phyloP scores from a whole-genome alignment of 352 stramenopile genomes.

The Achlya hypogyna region DNA sequence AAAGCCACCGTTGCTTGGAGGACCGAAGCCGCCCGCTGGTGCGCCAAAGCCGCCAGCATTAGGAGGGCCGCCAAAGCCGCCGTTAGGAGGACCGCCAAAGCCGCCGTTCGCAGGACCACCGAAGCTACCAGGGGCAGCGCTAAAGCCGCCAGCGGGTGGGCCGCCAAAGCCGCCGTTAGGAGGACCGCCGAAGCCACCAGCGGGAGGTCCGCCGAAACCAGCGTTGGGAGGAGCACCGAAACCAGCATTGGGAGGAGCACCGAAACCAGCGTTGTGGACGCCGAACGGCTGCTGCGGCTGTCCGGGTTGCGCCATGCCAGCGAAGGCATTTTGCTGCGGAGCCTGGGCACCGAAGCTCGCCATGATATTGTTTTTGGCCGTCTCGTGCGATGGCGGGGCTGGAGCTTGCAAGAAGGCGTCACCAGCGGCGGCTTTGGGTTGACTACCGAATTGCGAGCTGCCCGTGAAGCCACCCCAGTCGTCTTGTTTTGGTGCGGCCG shows the following conservation, averaged over 20 bases:
- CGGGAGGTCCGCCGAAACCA: slow-evolving; percentile 1
- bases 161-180: background rate
- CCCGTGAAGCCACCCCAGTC: slow-evolving; percentile 67
- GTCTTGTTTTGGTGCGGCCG: slow-evolving; percentile 37
- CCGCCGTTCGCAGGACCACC: background rate
- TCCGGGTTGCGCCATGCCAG: background rate
- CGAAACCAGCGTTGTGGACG: background rate
- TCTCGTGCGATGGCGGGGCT: slow-evolving; percentile 39
- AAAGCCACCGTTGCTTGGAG: background rate
- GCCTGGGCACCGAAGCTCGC: slow-evolving; percentile 52
- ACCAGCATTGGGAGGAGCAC: background rate
- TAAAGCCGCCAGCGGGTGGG: background rate
- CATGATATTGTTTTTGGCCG: slow-evolving; percentile 83
- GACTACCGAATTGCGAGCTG: slow-evolving; percentile 31
- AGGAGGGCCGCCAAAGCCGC: background rate
- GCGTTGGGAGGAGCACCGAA: background rate
- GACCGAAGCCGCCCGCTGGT: background rate
- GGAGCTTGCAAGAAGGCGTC: slow-evolving; percentile 40
- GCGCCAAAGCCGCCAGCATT: background rate
- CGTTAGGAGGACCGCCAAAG: background rate
- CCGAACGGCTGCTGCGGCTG: background rate
- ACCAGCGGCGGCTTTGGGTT: slow-evolving; percentile 21
- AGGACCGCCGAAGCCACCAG: background rate
- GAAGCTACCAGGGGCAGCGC: background rate
- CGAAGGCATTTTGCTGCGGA: slow-evolving; percentile 27